phyloP scores from a whole-genome alignment of 2,329 filamentous ascomycete genomes.

The Scolecobasidium constrictum region DNA sequence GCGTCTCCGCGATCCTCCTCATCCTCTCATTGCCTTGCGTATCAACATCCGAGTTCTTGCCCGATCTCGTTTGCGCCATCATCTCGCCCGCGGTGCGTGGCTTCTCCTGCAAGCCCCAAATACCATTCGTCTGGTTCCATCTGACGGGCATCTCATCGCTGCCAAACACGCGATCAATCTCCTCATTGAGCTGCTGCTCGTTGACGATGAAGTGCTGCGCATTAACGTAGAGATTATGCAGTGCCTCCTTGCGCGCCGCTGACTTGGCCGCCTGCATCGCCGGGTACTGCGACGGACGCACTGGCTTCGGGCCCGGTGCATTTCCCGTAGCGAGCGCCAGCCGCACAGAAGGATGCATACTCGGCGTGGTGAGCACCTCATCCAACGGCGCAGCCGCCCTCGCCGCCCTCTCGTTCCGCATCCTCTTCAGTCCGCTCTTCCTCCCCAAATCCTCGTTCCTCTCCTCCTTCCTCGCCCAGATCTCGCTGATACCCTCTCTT shows the following conservation, averaged over 20 bases:
- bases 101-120: constrained; percentile 38
- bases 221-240: constrained; percentile 85
- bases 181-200: constrained; percentile 62
- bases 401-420: background rate
- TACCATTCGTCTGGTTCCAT: constrained; percentile 32
- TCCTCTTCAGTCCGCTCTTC: background rate
- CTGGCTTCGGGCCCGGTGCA: constrained; percentile 14
- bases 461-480: constrained; percentile 41
- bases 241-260: constrained; percentile 52
- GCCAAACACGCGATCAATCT: constrained; percentile 68
- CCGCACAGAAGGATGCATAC: constrained; percentile 6
- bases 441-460: background rate
- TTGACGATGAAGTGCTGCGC: constrained; percentile 78
- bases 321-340: background rate
- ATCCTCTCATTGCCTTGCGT: constrained; percentile 36
- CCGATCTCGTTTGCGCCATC: constrained; percentile 21
- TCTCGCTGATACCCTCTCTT: constrained; percentile 54
- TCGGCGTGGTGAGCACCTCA: constrained; percentile 7
- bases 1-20: constrained; percentile 52
- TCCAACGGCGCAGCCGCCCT: background rate
- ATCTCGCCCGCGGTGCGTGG: constrained; percentile 38
- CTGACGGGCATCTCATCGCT: constrained; percentile 36
- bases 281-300: constrained; percentile 33
- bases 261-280: constrained; percentile 36
- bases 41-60: constrained; percentile 17